Conservation (phyloP, 2,329 filamentous ascomycete genomes). For the Diaporthe helianthi region DNA sequence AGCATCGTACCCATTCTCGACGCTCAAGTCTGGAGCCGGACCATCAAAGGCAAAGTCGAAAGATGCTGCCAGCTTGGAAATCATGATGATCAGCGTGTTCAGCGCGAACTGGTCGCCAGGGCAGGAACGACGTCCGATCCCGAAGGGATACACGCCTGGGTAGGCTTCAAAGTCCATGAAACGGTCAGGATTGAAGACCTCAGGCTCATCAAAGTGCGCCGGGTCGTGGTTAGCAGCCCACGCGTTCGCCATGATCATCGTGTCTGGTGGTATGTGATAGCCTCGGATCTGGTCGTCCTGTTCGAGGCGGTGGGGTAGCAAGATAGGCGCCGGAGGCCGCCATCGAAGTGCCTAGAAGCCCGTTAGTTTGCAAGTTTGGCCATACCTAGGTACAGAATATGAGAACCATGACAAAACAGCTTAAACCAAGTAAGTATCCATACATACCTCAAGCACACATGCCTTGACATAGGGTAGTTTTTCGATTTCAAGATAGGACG, state of each 20-base stretch:
- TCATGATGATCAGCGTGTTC: conserved; percentile 13
- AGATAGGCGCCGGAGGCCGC: conserved; percentile 8
- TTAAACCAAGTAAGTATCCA: no score
- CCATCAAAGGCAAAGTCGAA: conserved; percentile 20
- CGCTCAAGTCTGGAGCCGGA: neutral
- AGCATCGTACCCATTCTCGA: conserved; percentile 2
- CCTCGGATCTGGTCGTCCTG: conserved; percentile 15
- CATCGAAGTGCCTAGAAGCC: conserved; percentile 16
- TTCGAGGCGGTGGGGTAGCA: conserved; percentile 12
- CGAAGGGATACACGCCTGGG: conserved; percentile 1
- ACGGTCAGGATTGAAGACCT: conserved; percentile 1
- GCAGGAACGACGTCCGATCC: conserved; percentile 5
- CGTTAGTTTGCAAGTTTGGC: neutral
- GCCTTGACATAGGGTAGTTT: conserved; percentile 15
- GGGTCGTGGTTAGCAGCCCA: conserved; percentile 22
- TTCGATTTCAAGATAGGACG: neutral
- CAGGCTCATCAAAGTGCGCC: neutral
- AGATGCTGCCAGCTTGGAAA: conserved; percentile 3
- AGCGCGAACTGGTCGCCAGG: conserved; percentile 17
- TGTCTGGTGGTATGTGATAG: neutral
- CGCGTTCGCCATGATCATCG: conserved; percentile 20
- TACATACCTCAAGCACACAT: conserved; percentile 18
- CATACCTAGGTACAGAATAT: neutral
- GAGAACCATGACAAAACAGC: neutral
- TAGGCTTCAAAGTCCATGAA: conserved; percentile 1